A percentile compares a stretch with the other conserved stretches of the same genome.
Conservation (phyloP, 192 early-diverging fungal species). For the Obelidium mucronatum region DNA sequence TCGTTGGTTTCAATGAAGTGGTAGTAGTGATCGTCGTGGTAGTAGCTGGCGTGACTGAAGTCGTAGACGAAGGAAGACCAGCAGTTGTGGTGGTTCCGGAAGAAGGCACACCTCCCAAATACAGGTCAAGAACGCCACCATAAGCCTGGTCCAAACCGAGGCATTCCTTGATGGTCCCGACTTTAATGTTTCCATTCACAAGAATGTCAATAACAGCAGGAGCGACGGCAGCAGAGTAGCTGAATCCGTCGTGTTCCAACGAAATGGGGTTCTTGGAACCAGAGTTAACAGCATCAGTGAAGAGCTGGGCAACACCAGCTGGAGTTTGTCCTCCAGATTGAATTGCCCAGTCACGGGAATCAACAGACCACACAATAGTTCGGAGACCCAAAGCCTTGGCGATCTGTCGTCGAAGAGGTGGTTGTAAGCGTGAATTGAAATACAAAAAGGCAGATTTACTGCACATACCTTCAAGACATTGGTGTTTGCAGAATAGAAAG, state of each 20-base stretch:
- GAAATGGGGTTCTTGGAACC: not conserved
- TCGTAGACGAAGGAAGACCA: no score
- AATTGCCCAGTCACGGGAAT: not conserved
- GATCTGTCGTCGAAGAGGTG: not conserved
- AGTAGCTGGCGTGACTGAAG: no score
- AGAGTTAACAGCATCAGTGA: not conserved
- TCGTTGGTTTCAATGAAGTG: no score
- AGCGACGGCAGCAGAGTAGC: not conserved
- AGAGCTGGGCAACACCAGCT: not conserved
- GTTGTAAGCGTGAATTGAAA: no score
- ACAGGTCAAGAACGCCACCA: not conserved
- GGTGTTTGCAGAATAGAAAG: not conserved
- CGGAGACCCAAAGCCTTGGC: not conserved
- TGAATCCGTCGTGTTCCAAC: not conserved
- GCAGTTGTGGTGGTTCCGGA: no score
- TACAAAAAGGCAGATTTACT: no score
- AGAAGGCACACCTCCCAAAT: no score
- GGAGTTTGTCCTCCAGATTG: not conserved
- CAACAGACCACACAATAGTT: not conserved
- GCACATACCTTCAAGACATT: not conserved
- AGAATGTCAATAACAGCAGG: not conserved
- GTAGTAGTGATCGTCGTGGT: no score
- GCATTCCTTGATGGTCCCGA: not conserved
- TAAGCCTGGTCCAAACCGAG: not conserved
- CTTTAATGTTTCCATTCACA: not conserved